Conservation (phyloP, 106 monocot species). For the Phalaenopsis equestris region DNA sequence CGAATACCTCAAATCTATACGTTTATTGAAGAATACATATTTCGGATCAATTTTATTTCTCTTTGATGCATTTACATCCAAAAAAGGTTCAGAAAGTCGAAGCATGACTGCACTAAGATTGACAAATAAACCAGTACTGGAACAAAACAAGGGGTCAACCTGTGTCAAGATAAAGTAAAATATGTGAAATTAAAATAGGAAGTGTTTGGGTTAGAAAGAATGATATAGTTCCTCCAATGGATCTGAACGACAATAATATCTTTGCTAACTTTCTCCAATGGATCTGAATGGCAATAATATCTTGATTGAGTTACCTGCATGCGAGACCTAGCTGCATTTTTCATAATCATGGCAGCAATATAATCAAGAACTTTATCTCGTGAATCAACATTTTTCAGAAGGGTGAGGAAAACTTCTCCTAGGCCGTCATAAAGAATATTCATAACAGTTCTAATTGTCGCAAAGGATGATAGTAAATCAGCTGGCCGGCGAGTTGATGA, state of each 20-base stretch:
- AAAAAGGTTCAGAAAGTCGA: slow-evolving; percentile 92
- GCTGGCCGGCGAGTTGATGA: slow-evolving; percentile 65
- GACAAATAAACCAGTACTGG: slow-evolving; percentile 85
- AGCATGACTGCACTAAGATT: slow-evolving; percentile 95
- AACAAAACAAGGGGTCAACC: slow-evolving; percentile 70
- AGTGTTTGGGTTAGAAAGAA: background rate
- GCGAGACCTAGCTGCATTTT: slow-evolving; percentile 71
- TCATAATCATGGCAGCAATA: slow-evolving; percentile 74
- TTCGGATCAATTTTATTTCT: slow-evolving; percentile 78
- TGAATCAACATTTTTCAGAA: slow-evolving; percentile 81
- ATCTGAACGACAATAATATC: background rate
- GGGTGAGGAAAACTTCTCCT: slow-evolving; percentile 52
- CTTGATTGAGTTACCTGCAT: slow-evolving; percentile 51
- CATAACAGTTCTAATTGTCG: slow-evolving; percentile 78
- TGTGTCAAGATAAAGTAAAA: slow-evolving; percentile 8
- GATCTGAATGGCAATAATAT: background rate
- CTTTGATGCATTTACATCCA: slow-evolving; percentile 68
- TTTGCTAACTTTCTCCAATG: background rate
- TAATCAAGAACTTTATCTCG: slow-evolving; percentile 78
- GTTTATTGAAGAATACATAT: slow-evolving; percentile 57
- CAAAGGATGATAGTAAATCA: slow-evolving; percentile 78
- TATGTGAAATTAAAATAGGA: background rate
- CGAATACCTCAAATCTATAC: slow-evolving; percentile 64
- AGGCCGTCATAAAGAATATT: slow-evolving; percentile 91
- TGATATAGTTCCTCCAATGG: background rate